Evolutionary conservation across 2,329 filamentous ascomycete genomes (phyloP).

Genomic region (Aspergillus puulaauensis): DNA sequence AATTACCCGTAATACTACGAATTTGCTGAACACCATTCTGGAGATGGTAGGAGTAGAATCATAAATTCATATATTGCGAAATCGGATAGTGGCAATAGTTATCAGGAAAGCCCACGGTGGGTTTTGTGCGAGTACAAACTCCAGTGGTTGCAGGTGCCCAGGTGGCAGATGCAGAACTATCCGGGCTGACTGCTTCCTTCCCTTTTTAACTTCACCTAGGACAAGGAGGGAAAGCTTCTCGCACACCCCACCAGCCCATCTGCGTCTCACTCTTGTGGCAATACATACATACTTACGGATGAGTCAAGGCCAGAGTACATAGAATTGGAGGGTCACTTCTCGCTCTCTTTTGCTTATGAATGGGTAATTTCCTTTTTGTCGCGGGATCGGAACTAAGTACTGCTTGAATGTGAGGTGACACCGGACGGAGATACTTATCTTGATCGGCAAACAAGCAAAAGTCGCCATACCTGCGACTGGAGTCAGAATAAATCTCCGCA

Average conservation of each 20-base stretch:
- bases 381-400: neutral
- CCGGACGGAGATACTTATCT: neutral
- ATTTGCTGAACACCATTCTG: too few relatives aligned
- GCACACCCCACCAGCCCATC: too few relatives aligned
- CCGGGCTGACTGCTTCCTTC: neutral
- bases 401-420: neutral
- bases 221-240: neutral
- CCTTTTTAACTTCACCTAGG: neutral
- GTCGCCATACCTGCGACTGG: neutral
- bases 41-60: neutral
- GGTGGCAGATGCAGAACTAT: too few relatives aligned
- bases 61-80: neutral
- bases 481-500: neutral
- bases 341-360: neutral
- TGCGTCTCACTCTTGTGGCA: too few relatives aligned
- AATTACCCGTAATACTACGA: neutral
- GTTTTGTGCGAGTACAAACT: neutral
- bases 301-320: too few relatives aligned
- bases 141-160: too few relatives aligned
- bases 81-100: neutral
- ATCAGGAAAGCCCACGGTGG: neutral
- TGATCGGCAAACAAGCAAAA: neutral
- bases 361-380: neutral
- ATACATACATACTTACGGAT: too few relatives aligned
- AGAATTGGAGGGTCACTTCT: too few relatives aligned